Evolutionary conservation across 2,329 filamentous ascomycete species (phyloP).

Genomic region (Cercospora brassicicola): DNA sequence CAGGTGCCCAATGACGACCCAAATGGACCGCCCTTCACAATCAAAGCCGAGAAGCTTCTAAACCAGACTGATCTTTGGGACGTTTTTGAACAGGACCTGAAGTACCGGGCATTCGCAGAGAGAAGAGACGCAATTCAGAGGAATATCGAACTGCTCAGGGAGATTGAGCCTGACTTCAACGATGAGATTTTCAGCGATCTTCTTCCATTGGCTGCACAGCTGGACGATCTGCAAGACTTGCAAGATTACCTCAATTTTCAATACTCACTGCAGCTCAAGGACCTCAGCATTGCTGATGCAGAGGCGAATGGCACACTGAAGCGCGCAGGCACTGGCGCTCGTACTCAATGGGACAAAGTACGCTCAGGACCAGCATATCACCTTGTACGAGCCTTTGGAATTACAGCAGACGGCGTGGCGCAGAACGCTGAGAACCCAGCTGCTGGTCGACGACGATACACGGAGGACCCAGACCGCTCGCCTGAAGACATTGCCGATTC

Average conservation of each 20-base stretch:
- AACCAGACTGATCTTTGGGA: constrained; percentile 94
- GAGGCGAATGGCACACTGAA: constrained; percentile 68
- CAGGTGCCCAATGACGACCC: constrained; percentile 68
- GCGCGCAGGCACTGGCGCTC: constrained; percentile 73
- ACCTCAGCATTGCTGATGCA: constrained; percentile 65
- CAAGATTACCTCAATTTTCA: constrained; percentile 97
- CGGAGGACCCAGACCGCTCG: constrained; percentile 77
- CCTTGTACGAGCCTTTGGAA: constrained; percentile 85
- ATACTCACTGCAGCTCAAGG: constrained; percentile 80
- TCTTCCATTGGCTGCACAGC: constrained; percentile 74
- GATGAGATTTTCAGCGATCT: constrained; percentile 80
- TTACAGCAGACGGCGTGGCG: constrained; percentile 83
- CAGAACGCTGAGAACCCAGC: constrained; percentile 70
- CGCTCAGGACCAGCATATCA: constrained; percentile 76
- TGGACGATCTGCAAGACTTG: constrained; percentile 94
- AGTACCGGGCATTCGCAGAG: constrained; percentile 88
- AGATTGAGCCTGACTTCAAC: constrained; percentile 56
- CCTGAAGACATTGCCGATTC: constrained; percentile 86
- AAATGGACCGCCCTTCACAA: constrained; percentile 69
- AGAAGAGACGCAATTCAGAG: constrained; percentile 82
- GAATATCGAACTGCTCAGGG: constrained; percentile 73
- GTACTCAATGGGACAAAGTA: constrained; percentile 78
- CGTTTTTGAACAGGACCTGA: constrained; percentile 90
- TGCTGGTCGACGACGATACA: constrained; percentile 73
- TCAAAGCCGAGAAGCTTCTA: constrained; percentile 80